Evolutionary conservation across 176 grass and related monocot species (phyloP).

Genomic region (Aegilops speltoides): DNA sequence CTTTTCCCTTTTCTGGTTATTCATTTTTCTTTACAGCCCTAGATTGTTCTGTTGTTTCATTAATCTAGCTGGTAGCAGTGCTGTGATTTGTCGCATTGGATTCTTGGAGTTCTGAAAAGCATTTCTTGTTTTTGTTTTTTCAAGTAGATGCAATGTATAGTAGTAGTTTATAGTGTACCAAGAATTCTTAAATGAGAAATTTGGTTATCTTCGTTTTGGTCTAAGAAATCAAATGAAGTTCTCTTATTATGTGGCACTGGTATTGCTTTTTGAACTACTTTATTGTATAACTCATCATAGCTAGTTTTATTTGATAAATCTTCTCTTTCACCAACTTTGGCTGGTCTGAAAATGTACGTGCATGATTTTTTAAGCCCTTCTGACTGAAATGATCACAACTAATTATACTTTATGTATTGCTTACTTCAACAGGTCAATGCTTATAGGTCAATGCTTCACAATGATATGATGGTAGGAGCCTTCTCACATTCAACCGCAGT

Average conservation of each 20-base stretch:
- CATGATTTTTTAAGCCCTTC: background rate
- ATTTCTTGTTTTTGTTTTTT: background rate
- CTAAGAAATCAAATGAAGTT: background rate
- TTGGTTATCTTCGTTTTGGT: background rate
- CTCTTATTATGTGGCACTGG: background rate
- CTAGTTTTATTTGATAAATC: background rate
- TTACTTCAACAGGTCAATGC: slow-evolving; percentile 70
- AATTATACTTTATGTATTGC: slow-evolving; percentile 17
- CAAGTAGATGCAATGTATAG: background rate
- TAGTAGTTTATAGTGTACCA: background rate
- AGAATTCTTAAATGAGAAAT: background rate
- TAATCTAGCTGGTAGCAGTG: background rate
- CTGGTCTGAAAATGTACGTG: background rate
- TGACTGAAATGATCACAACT: background rate
- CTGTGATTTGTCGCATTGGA: background rate
- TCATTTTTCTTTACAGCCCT: slow-evolving; percentile 13
- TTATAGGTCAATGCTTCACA: slow-evolving; percentile 86
- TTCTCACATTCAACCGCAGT: slow-evolving; percentile 98
- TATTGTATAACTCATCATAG: background rate
- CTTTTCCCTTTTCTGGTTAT: background rate
- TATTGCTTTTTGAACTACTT: background rate
- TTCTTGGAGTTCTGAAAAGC: background rate
- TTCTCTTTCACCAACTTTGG: background rate
- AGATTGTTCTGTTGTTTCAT: background rate
- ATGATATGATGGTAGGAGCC: slow-evolving; percentile 95